Conservation (phyloP, 345 rosid species). For the Melaleuca quinquenervia region DNA sequence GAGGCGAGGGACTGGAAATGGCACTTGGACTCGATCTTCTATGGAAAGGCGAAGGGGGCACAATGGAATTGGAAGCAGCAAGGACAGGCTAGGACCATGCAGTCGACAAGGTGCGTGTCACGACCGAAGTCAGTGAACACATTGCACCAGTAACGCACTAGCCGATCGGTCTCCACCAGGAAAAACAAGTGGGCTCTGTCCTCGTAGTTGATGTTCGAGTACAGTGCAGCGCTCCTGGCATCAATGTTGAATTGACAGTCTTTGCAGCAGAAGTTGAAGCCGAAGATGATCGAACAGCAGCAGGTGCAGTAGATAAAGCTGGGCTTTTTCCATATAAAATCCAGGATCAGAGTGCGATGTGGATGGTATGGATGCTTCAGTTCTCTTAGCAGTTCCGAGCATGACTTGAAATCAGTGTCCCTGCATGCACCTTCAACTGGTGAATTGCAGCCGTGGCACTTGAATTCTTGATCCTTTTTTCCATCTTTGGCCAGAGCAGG, state of each 20-base stretch:
- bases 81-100: background rate
- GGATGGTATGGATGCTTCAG: background rate
- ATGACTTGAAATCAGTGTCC: background rate
- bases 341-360: background rate
- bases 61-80: background rate
- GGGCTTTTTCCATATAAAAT: background rate
- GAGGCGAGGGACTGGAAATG: background rate
- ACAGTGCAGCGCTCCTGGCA: background rate
- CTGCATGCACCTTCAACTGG: background rate
- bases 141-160: background rate
- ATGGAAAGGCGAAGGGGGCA: background rate
- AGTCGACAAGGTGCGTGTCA: background rate
- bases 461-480: background rate
- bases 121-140: background rate
- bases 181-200: background rate
- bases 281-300: background rate
- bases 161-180: background rate
- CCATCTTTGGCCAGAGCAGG: background rate
- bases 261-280: background rate
- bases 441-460: background rate
- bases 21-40: background rate
- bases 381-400: background rate
- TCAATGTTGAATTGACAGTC: background rate
- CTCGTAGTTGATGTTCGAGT: background rate
- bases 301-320: background rate